Conservation (phyloP, 176 grass and related monocot species). For the Rhynchospora tenuis region DNA sequence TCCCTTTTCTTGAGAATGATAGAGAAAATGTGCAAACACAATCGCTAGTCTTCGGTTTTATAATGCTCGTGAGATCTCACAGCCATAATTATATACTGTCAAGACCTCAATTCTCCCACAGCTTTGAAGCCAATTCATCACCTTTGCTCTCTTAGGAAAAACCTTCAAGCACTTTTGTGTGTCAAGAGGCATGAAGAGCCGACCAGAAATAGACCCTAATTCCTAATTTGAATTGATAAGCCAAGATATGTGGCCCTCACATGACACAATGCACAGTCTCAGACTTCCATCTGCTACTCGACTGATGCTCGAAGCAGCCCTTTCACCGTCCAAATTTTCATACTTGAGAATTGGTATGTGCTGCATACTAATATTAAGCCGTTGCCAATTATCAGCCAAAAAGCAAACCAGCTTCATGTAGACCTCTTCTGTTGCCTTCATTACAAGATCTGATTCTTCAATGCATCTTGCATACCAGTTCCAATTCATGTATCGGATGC, state of each 20-base stretch:
- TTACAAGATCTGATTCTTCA: constrained; percentile 37
- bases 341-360: constrained; percentile 46
- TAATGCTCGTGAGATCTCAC: constrained; percentile 16
- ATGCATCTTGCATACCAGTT: constrained; percentile 69
- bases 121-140: constrained; percentile 33
- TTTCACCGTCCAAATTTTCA: constrained; percentile 23
- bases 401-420: constrained; percentile 49
- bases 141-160: neutral
- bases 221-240: constrained; percentile 51
- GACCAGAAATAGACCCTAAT: constrained; percentile 28
- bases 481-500: constrained; percentile 20
- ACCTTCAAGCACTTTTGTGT: constrained; percentile 21
- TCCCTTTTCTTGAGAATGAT: constrained; percentile 24
- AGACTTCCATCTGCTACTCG: neutral
- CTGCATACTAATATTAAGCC: constrained; percentile 20
- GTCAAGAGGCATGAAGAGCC: constrained; percentile 21
- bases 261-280: constrained; percentile 36
- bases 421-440: constrained; percentile 27
- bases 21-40: constrained; percentile 44
- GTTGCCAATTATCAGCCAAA: constrained; percentile 34
- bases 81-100: constrained; percentile 25
- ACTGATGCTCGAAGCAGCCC: constrained; percentile 34
- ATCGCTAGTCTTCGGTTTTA: constrained; percentile 21
- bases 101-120: constrained; percentile 31
- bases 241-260: constrained; percentile 28